Base-by-base conservation (phyloP, 139 green algal species). In the Spirogloea muscicola region DNA sequence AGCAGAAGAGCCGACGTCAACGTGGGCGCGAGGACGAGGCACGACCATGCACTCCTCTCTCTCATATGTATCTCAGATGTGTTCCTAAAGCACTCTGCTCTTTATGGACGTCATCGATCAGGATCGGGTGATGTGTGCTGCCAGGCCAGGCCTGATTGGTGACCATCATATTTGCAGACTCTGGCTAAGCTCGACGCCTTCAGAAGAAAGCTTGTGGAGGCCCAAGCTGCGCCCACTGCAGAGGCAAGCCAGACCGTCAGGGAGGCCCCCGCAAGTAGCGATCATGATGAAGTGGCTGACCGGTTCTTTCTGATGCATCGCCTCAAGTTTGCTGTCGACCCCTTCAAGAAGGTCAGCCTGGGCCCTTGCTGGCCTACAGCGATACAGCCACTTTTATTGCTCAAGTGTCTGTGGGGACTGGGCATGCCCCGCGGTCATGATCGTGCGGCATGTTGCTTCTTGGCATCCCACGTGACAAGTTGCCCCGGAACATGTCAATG, bases 261-360 rank as follows among this genome's bases (percentile, higher is more conserved):
- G n/a, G n/a, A n/a, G n/a, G n/a, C n/a, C n/a, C n/a, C n/a, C n/a
- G n/a, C n/a, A 25, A 25, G 13, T 5, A 25, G 51, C 9, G 51
- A 25, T 5, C 7, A 4, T 6, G 58, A 67, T 7, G 58, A 67
- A n/a, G 58, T 49, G 58, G 36, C 7, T 21, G 58, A 67, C 36
- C 16, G 31, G n/a, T 16, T n/a, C 9, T 67, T 31, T 31, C 10
- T 18, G 33, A 21, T 27, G 33, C 58, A 67, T 34, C 7, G 6
- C 6, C 58, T 67, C 33, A 67, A 67, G 58, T 67, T 67, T 46
- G 25, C 58, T 31, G 58, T 16, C 25, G 58, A 31, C 33, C n/a
- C 16, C 5, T 49, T 5, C 9, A 67, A 67, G 58, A n/a, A n/a
- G n/a, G n/a, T n/a, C n/a, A n/a, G n/a, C n/a, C n/a, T n/a, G n/a